Evolutionary conservation across 306 rosid genomes (phyloP).

Genomic region (Rosa chinensis): DNA sequence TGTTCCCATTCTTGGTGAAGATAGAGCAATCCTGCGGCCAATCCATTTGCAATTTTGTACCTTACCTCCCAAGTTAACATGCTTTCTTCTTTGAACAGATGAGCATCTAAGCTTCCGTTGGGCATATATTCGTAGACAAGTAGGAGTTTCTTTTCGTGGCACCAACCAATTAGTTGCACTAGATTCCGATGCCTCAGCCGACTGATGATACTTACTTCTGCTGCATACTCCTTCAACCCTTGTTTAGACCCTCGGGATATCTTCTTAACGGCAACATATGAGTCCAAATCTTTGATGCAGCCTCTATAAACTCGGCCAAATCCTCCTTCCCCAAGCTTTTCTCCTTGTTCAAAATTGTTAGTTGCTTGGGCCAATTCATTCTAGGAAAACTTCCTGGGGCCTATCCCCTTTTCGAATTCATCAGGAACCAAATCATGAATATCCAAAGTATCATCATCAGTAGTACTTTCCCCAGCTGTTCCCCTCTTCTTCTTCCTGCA

Average conservation of each 20-base stretch:
- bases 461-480: too few relatives aligned
- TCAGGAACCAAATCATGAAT: too few relatives aligned
- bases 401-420: slow-evolving; percentile 27
- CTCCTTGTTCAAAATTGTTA: background rate
- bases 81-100: background rate
- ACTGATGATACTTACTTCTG: background rate
- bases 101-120: background rate
- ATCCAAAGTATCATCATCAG: too few relatives aligned
- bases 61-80: too few relatives aligned
- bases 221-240: background rate
- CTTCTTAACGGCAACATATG: background rate
- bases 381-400: slow-evolving; percentile 28
- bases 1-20: too few relatives aligned
- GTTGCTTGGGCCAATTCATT: background rate
- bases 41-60: too few relatives aligned
- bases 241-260: background rate
- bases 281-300: background rate
- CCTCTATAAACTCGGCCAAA: slow-evolving; percentile 17
- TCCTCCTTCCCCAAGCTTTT: slow-evolving; percentile 15
- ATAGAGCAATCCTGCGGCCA: too few relatives aligned
- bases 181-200: background rate
- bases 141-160: background rate
- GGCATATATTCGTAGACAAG: slow-evolving; percentile 3
- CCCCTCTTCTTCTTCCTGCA: too few relatives aligned
- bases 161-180: background rate